These are phyloP conservation scores for Monosporascus sp. DNA, from an alignment of 2,329 filamentous ascomycete species.

Conservation along the genomic window DNA sequence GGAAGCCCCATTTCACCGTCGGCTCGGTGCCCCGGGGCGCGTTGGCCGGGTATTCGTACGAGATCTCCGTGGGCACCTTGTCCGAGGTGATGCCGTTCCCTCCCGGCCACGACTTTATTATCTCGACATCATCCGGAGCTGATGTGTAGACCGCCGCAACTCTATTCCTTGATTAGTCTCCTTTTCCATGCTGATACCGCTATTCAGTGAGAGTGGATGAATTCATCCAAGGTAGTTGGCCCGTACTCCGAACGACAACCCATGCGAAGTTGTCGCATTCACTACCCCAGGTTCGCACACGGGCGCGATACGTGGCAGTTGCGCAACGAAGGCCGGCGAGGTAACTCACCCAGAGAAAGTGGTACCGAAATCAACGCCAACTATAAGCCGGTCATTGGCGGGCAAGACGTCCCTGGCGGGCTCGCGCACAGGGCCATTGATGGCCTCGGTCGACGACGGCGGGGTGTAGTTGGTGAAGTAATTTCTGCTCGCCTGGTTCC, in stretches of 20 bases:
- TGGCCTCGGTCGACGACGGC: constrained; percentile 55
- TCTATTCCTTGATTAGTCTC: constrained; percentile 30
- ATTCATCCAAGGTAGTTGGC: no score
- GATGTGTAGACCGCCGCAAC: constrained; percentile 70
- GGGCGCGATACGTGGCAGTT: background rate
- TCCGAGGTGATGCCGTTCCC: constrained; percentile 83
- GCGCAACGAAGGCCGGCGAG: background rate
- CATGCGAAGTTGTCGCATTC: no score
- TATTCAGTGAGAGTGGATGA: no score
- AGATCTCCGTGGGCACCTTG: constrained; percentile 78
- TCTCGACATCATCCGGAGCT: constrained; percentile 73
- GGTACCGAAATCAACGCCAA: constrained; percentile 80
- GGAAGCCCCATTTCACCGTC: constrained; percentile 71
- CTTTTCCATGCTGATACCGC: background rate
- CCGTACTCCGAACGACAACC: no score
- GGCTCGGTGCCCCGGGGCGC: constrained; percentile 37
- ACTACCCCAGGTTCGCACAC: no score
- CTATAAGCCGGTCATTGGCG: constrained; percentile 61
- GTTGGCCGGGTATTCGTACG: constrained; percentile 45
- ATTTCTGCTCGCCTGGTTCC: constrained; percentile 51
- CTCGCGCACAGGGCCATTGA: constrained; percentile 56
- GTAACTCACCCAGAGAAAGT: constrained; percentile 67
- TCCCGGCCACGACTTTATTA: constrained; percentile 81
- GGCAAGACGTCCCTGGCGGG: constrained; percentile 46
- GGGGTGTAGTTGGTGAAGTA: constrained; percentile 53